A percentile compares a stretch with the other conserved stretches of the same genome.
phyloP scores from a whole-genome alignment of 108 stramenopile genomes.

The Skeletonema tropicum region DNA sequence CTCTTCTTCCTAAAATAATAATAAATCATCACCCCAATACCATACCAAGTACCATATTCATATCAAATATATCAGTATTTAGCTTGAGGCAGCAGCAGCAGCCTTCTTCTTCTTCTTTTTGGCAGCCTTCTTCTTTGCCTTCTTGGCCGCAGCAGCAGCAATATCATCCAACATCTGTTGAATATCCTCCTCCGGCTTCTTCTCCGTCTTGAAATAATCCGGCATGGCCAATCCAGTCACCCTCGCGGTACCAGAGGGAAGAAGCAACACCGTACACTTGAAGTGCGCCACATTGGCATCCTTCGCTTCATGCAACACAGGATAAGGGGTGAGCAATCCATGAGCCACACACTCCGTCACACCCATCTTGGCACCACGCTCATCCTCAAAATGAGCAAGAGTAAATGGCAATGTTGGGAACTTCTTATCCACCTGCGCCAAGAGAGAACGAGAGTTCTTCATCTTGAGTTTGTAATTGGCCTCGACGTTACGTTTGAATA shows the following conservation, averaged over 20 bases:
- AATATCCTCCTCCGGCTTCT: constrained; percentile 89
- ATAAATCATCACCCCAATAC: background rate
- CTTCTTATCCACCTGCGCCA: constrained; percentile 92
- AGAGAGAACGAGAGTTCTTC: constrained; percentile 88
- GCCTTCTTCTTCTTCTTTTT: constrained; percentile 79
- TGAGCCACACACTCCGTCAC: constrained; percentile 92
- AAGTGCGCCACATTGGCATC: constrained; percentile 95
- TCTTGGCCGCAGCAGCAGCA: constrained; percentile 79
- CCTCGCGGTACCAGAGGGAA: constrained; percentile 90
- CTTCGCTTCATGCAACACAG: constrained; percentile 88
- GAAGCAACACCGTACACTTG: constrained; percentile 96
- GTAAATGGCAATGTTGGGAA: constrained; percentile 98
- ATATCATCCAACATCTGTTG: constrained; percentile 66
- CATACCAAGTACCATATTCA: no score
- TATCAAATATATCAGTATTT: no score
- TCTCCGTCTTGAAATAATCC: constrained; percentile 85
- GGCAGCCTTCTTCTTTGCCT: constrained; percentile 81
- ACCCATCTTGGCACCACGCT: constrained; percentile 93
- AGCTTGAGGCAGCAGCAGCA: background rate
- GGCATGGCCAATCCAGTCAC: constrained; percentile 90
- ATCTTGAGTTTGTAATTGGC: constrained; percentile 95
- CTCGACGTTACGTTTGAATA: constrained; percentile 98
- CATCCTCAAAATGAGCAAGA: constrained; percentile 94
- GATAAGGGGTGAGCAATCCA: constrained; percentile 94
- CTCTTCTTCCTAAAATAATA: background rate